These are phyloP conservation scores for Aspergillus sp. DNA, from an alignment of 2,329 filamentous ascomycete genomes.

Conservation along the genomic window DNA sequence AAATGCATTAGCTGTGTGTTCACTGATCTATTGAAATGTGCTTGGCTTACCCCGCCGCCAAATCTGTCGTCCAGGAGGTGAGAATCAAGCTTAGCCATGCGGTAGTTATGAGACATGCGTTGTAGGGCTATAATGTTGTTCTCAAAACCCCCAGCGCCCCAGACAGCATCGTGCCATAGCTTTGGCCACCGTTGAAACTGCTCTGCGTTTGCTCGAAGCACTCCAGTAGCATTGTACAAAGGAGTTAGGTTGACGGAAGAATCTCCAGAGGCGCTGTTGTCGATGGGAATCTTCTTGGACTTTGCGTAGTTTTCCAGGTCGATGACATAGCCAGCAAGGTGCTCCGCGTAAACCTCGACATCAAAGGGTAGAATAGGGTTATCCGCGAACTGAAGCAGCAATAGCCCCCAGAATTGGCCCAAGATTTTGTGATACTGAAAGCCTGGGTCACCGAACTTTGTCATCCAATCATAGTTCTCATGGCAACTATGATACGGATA, in stretches of 20 bases:
- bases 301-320: slow-evolving; percentile 70
- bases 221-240: slow-evolving; percentile 65
- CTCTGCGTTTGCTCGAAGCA: slow-evolving; percentile 63
- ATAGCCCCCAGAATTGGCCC: slow-evolving; percentile 76
- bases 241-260: slow-evolving; percentile 59
- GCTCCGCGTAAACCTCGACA: slow-evolving; percentile 71
- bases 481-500: slow-evolving; percentile 83
- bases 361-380: slow-evolving; percentile 82
- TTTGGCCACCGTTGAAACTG: slow-evolving; percentile 77
- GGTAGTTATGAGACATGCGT: slow-evolving; percentile 76
- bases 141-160: slow-evolving; percentile 76
- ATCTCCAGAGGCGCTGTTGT: slow-evolving; percentile 15
- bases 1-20: slow-evolving; percentile 21
- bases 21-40: neutral
- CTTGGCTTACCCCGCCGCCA: slow-evolving; percentile 71
- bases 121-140: slow-evolving; percentile 67
- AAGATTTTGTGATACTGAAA: slow-evolving; percentile 81
- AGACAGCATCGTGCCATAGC: slow-evolving; percentile 74
- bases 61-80: slow-evolving; percentile 76
- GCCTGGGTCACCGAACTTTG: slow-evolving; percentile 75
- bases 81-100: slow-evolving; percentile 81
- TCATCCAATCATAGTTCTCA: slow-evolving; percentile 88
- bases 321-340: slow-evolving; percentile 67
- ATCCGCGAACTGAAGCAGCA: slow-evolving; percentile 86
- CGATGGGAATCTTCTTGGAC: slow-evolving; percentile 52